Evolutionary conservation across 345 rosid genomes (phyloP).

Genomic region (Lepidium didymum): DNA sequence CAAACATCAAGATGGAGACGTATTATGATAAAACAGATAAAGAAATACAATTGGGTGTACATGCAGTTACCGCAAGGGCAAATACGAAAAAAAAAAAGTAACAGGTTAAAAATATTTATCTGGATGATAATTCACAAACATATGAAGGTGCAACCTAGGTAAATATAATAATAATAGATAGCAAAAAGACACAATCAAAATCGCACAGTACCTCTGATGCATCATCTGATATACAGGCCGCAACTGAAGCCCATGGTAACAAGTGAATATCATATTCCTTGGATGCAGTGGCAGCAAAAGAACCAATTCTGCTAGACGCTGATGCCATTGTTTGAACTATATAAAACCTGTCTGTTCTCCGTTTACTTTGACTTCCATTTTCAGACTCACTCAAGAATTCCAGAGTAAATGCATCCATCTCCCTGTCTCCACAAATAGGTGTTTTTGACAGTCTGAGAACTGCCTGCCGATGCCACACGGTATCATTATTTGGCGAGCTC

Average conservation of each 20-base stretch:
- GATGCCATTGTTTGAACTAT: slow-evolving; percentile 87
- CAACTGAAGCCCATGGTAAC: slow-evolving; percentile 93
- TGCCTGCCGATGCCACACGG: slow-evolving; percentile 61
- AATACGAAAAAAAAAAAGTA: not conserved
- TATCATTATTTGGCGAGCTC: slow-evolving; percentile 40
- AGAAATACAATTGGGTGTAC: not conserved
- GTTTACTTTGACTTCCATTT: slow-evolving; percentile 38
- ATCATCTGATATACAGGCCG: slow-evolving; percentile 75
- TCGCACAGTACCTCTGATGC: slow-evolving; percentile 46
- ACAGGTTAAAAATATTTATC: not conserved
- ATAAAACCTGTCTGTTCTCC: slow-evolving; percentile 55
- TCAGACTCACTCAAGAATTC: slow-evolving; percentile 61
- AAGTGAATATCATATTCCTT: slow-evolving; percentile 88
- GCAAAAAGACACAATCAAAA: not conserved
- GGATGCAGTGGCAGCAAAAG: slow-evolving; percentile 76
- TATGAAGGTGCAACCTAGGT: not conserved
- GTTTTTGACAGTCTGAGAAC: slow-evolving; percentile 65
- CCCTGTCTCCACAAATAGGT: slow-evolving; percentile 30
- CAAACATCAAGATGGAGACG: not conserved
- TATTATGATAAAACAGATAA: not conserved
- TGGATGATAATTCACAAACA: not conserved
- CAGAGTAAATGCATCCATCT: slow-evolving; percentile 64
- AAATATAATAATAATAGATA: not conserved
- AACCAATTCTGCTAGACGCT: slow-evolving; percentile 57
- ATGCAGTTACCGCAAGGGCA: not conserved